These are phyloP conservation scores for Coprinopsis sp. DNA, from an alignment of 768 basidiomycete genomes.

Conservation along the genomic window DNA sequence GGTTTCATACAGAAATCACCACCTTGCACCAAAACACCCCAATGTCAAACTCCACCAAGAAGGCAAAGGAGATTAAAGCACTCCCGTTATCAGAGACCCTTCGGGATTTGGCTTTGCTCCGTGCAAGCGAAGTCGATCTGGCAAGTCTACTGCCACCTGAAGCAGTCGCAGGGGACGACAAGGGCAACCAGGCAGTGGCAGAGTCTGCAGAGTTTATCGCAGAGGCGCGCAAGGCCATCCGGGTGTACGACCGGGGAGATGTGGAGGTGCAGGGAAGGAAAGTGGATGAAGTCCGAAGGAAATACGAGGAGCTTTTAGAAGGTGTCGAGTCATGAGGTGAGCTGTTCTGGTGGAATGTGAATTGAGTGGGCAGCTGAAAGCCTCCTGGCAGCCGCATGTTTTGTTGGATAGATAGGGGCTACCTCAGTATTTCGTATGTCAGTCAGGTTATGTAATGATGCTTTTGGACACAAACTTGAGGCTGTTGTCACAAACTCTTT, in stretches of 20 bases:
- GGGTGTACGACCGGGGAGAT: slow-evolving; percentile 46
- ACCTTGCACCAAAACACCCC: too few species aligned
- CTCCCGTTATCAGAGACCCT: slow-evolving; percentile 57
- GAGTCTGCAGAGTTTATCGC: slow-evolving; percentile 56
- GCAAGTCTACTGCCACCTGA: slow-evolving; percentile 19
- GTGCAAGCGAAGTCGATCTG: slow-evolving; percentile 47
- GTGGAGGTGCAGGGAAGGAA: slow-evolving; percentile 47
- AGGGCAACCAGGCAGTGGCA: slow-evolving; percentile 35
- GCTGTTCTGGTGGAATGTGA: background rate
- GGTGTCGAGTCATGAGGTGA: slow-evolving; percentile 21
- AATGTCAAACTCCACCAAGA: slow-evolving; percentile 16
- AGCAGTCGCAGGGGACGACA: background rate
- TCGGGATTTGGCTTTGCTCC: slow-evolving; percentile 68
- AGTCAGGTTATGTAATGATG: background rate
- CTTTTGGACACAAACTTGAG: background rate
- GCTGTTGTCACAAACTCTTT: background rate
- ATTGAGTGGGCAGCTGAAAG: background rate
- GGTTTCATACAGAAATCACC: too few species aligned
- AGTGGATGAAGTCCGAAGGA: slow-evolving; percentile 51
- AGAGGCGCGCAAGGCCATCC: slow-evolving; percentile 55
- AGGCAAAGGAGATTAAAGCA: slow-evolving; percentile 39
- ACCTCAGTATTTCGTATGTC: background rate
- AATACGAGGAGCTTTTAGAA: slow-evolving; percentile 50
- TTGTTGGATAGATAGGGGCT: background rate
- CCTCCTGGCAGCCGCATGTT: background rate